Conservation (phyloP, 352 stramenopile genomes). For the Globisporangium carolinianum region DNA sequence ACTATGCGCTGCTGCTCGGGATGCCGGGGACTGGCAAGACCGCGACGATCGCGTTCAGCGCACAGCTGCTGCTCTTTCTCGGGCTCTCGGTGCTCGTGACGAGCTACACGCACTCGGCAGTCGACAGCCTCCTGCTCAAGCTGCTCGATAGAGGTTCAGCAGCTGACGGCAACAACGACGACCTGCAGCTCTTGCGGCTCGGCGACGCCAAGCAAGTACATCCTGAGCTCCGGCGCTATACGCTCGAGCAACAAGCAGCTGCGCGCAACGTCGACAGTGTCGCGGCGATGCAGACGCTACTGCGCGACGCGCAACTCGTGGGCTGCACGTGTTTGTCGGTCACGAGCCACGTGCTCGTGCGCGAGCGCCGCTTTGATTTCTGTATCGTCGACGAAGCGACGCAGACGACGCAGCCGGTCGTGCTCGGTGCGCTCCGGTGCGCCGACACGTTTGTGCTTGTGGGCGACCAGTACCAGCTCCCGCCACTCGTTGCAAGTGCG, state of each 20-base stretch:
- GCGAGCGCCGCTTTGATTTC: conserved; percentile 92
- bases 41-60: conserved; percentile 93
- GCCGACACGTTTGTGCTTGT: conserved; percentile 96
- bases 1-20: conserved; percentile 94
- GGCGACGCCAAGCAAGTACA: conserved; percentile 70
- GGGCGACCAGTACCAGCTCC: conserved; percentile 97
- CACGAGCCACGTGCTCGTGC: conserved; percentile 71
- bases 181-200: conserved; percentile 71
- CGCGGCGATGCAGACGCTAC: conserved; percentile 34
- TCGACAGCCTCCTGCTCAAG: conserved; percentile 97
- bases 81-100: conserved; percentile 94
- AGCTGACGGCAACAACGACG: conserved; percentile 4
- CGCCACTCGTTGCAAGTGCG: conserved; percentile 90
- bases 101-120: conserved; percentile 96
- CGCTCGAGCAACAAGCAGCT: conserved; percentile 31
- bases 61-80: conserved; percentile 86
- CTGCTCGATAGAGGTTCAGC: conserved; percentile 30
- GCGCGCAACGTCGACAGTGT: conserved; percentile 29
- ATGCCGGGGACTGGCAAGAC: conserved; percentile 97
- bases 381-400: conserved; percentile 98
- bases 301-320: conserved; percentile 49
- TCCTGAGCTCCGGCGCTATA: conserved; percentile 49
- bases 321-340: conserved; percentile 73
- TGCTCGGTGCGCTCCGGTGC: conserved; percentile 89
- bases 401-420: conserved; percentile 96